A percentile compares a stretch with the other conserved stretches of the same genome.
Evolutionary conservation across 2,329 filamentous ascomycete genomes (phyloP).

Genomic region (Trichoderma semiorbis): DNA sequence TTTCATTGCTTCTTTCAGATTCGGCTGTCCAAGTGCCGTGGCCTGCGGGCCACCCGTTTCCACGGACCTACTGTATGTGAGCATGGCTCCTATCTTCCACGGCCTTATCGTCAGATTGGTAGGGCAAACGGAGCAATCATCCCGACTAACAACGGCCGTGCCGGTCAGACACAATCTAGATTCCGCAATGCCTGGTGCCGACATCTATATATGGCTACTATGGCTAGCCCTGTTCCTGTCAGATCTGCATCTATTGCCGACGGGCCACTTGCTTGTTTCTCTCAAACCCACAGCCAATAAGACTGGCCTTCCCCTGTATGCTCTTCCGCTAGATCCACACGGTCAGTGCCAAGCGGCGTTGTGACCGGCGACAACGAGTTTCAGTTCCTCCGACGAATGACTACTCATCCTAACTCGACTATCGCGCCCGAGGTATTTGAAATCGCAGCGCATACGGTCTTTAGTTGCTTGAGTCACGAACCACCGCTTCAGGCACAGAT

Average conservation of each 20-base stretch:
- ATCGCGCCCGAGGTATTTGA: not conserved
- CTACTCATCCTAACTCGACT: not conserved
- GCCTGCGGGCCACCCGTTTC: not conserved
- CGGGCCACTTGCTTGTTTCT: not conserved
- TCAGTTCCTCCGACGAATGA: constrained; percentile 13
- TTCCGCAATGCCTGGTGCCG: not conserved
- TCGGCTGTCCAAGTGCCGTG: not conserved
- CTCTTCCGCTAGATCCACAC: not conserved
- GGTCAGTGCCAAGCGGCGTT: not conserved
- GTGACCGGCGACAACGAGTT: not conserved
- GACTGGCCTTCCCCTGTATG: not conserved
- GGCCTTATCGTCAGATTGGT: not conserved
- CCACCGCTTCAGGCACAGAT: not conserved
- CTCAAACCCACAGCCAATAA: not conserved
- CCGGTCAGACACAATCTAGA: constrained; percentile 9
- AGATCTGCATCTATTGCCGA: constrained; percentile 14
- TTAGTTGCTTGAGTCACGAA: not conserved
- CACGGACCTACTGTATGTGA: not conserved
- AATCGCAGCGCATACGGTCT: not conserved
- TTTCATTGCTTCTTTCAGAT: not conserved
- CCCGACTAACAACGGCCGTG: not conserved
- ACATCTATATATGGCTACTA: not conserved
- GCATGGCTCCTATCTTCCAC: not conserved
- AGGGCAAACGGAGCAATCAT: not conserved
- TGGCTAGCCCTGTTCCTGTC: constrained; percentile 16